Conservation (phyloP, 1,284 basidiomycete species). For the Tilletia walkeri region DNA sequence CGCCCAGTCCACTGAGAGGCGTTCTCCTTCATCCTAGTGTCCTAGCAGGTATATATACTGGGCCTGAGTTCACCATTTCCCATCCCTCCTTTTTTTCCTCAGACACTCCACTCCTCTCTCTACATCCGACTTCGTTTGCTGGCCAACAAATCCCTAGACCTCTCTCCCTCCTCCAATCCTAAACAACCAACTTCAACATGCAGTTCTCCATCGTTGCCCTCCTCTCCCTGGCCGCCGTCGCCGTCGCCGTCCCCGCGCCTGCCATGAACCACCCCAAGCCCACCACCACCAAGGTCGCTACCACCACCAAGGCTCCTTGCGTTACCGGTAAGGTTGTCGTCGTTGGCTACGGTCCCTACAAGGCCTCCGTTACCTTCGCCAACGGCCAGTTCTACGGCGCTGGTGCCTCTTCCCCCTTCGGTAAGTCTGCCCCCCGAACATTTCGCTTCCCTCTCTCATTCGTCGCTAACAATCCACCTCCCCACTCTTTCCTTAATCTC, state of each 20-base stretch:
- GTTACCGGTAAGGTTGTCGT: conserved; percentile 2
- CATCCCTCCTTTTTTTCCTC: neutral
- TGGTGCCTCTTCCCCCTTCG: conserved; percentile 11
- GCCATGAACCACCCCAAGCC: neutral
- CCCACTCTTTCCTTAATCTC: neutral
- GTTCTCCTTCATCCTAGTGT: neutral
- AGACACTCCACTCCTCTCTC: neutral
- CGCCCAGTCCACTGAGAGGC: too few species aligned
- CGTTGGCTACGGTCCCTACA: conserved; percentile 8
- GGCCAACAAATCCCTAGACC: neutral
- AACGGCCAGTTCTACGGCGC: conserved; percentile 12
- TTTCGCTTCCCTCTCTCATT: neutral
- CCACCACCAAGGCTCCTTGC: neutral
- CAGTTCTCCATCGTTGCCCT: conserved; percentile 1
- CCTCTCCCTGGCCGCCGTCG: conserved; percentile 7
- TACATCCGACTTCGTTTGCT: neutral
- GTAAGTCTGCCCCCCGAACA: conserved; percentile 5
- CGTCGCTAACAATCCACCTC: neutral
- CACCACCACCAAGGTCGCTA: neutral
- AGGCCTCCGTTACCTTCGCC: neutral
- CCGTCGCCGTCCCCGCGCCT: conserved; percentile 4
- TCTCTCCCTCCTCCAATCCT: neutral
- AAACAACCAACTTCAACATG: neutral
- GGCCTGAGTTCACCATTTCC: neutral
- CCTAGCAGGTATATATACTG: conserved; percentile 5